Evolutionary conservation across 768 basidiomycete species (phyloP).

Genomic region (Russula dissimulans): DNA sequence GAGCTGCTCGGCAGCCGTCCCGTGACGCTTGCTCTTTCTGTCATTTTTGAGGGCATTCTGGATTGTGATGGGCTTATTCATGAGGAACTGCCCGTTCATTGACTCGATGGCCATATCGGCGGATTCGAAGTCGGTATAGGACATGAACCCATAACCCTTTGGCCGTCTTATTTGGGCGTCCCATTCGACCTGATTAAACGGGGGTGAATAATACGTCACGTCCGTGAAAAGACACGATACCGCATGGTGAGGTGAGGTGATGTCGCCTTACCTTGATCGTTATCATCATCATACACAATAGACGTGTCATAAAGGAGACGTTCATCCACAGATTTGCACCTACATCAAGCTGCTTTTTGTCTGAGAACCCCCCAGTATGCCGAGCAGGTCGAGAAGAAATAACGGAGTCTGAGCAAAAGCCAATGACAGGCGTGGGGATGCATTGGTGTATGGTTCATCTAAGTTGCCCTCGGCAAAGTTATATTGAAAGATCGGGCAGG

Average conservation of each 20-base stretch:
- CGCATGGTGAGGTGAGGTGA: neutral
- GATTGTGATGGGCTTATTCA: conserved; percentile 96
- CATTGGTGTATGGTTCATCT: conserved; percentile 90
- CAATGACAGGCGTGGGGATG: conserved; percentile 34
- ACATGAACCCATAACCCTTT: conserved; percentile 96
- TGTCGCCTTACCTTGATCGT: conserved; percentile 64
- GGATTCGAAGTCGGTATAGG: conserved; percentile 95
- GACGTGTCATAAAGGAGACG: conserved; percentile 89
- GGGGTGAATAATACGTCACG: neutral
- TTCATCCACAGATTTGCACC: conserved; percentile 98
- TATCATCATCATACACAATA: conserved; percentile 88
- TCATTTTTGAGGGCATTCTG: conserved; percentile 99
- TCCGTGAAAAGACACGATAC: no score
- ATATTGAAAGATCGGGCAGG: neutral
- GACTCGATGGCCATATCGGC: conserved; percentile 94
- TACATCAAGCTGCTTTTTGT: conserved; percentile 96
- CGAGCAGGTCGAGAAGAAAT: neutral
- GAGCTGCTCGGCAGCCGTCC: conserved; percentile 92
- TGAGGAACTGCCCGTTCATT: conserved; percentile 96
- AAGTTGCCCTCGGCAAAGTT: conserved; percentile 69
- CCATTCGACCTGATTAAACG: conserved; percentile 64
- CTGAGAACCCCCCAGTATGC: conserved; percentile 67
- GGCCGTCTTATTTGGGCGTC: conserved; percentile 77
- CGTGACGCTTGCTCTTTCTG: conserved; percentile 95
- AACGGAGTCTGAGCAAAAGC: neutral